Evolutionary conservation across 176 grass and related monocot species (phyloP).

Genomic region (Aegilops bicornis): DNA sequence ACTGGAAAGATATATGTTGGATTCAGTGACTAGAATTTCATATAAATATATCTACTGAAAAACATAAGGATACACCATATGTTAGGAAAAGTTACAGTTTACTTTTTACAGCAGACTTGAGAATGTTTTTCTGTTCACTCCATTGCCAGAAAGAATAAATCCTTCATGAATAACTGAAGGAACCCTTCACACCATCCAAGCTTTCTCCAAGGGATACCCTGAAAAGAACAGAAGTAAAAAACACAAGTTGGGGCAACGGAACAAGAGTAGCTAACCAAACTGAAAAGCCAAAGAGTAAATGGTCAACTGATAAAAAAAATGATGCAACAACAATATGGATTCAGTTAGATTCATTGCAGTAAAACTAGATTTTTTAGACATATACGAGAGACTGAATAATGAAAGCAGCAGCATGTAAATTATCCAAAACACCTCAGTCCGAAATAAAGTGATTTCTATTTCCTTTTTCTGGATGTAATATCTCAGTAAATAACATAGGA

Average conservation of each 20-base stretch:
- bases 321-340: background rate
- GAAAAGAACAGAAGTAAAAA: background rate
- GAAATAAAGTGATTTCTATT: background rate
- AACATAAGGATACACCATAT: conserved; percentile 12
- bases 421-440: background rate
- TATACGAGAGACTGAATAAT: conserved; percentile 18
- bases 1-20: background rate
- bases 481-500: background rate
- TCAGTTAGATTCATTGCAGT: background rate
- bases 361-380: background rate
- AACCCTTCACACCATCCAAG: conserved; percentile 76
- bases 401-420: conserved; percentile 9
- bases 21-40: background rate
- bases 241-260: background rate
- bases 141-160: background rate
- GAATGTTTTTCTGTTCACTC: background rate
- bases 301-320: background rate
- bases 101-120: conserved; percentile 7
- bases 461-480: background rate
- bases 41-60: background rate
- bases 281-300: background rate
- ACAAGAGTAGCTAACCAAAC: conserved; percentile 5
- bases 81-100: background rate
- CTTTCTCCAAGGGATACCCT: conserved; percentile 74
- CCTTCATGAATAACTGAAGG: conserved; percentile 53